These are phyloP conservation scores for Cyclostephanos tholiformis DNA, from an alignment of 108 stramenopile genomes.

Conservation along the genomic window DNA sequence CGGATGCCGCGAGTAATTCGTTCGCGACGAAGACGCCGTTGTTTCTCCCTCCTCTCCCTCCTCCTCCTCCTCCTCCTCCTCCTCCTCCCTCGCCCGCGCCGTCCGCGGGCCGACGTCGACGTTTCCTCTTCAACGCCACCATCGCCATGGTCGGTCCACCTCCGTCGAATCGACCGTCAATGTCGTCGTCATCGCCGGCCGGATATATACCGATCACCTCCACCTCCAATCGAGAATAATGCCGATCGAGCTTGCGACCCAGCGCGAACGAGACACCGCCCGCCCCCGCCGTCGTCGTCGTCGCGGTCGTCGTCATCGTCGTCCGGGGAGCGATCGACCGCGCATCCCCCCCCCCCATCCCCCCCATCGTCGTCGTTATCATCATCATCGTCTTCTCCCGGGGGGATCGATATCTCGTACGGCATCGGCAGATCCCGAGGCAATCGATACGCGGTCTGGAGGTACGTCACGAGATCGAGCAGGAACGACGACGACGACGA, in stretches of 20 bases:
- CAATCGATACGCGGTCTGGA: conserved; percentile 64
- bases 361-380: conserved; percentile 11
- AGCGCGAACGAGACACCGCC: no score
- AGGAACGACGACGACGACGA: conserved; percentile 51
- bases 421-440: conserved; percentile 76
- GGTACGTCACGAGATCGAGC: conserved; percentile 64
- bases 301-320: conserved; percentile 8
- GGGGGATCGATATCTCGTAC: conserved; percentile 53
- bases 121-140: conserved; percentile 62
- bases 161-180: background rate
- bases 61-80: conserved; percentile 12
- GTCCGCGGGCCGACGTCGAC: no score
- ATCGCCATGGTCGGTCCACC: conserved; percentile 72
- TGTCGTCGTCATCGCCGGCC: conserved; percentile 26
- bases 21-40: conserved; percentile 14
- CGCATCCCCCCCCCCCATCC: conserved; percentile 27
- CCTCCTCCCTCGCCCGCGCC: background rate
- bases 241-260: no score
- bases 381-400: conserved; percentile 25
- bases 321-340: no score
- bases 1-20: conserved; percentile 75
- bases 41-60: background rate
- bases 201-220: conserved; percentile 82
- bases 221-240: conserved; percentile 64
- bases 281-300: conserved; percentile 21